Base-by-base conservation (phyloP, 2,329 filamentous ascomycete genomes). In the Trichophyton rubrum region DNA sequence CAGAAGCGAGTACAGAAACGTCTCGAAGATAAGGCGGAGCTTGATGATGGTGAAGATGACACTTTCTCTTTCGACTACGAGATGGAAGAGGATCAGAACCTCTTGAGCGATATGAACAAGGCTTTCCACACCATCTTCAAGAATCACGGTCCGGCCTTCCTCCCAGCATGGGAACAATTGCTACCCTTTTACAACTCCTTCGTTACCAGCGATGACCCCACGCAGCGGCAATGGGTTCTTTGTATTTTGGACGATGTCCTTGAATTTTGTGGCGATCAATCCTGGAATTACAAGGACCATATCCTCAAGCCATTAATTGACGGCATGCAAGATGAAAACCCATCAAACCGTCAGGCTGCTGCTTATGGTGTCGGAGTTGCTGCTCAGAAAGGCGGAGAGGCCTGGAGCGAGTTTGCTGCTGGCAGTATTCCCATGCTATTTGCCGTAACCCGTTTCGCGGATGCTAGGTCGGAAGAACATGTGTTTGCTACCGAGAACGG, bases 101-200 rank as follows among this genome's bases (percentile, higher is more conserved):
- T 99, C 17, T 82, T 99, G 49, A 96, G 91, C 1, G 93, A 99
- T 71, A 99, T 99, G 93, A 99, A 99, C 83, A 99, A 99, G 80
- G 92, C 93, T 0, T 99, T 95, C 82, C 93, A 99, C 75, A 92
- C 90, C 63, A 90, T 99, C 66, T 99, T 99, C 82, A 97, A 97
- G 80, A 91, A 96, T 77, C 90, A 96, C 72, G 89, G 89, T 24
- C 80, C 85, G 8, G 78, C 82, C 9, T 99, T 99, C 80, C 80
- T 99, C 59, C 87, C 85, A 3, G 80, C 89, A 47, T 99, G 92
- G 91, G 88, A 96, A 71, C 83, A 84, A 59, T 80, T 99, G 24
- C 84, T 96, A 73, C 78, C 82, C 9, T 95, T 90, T 60, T 97
- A 97, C 73, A 85, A 91, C 67, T 80, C 80, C 35, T 97, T 97